Percentiles rank a stretch among this genome's conserved stretches.
Conservation (phyloP, 2,329 filamentous ascomycete genomes). For the Neofusicoccum cordaticola region DNA sequence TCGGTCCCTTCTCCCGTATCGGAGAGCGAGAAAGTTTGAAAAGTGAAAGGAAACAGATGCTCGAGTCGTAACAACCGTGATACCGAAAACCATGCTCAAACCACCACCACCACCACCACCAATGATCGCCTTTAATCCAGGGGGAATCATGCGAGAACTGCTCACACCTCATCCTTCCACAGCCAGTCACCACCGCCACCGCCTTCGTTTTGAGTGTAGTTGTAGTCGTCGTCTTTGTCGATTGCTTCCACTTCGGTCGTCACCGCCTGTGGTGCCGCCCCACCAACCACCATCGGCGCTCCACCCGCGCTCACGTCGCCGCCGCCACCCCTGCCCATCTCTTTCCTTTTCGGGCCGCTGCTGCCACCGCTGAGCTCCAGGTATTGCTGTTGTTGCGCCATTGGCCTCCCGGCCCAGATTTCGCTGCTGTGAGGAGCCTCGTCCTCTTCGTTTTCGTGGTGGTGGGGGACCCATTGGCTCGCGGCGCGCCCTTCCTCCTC, state of each 20-base stretch:
- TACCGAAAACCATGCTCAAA: neutral
- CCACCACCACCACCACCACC: neutral
- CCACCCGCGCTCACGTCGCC: neutral
- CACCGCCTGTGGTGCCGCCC: neutral
- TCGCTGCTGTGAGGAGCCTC: neutral
- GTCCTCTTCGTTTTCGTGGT: neutral
- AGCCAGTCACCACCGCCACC: neutral
- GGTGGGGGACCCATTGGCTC: too few species aligned
- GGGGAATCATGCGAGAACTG: neutral
- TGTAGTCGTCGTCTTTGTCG: neutral
- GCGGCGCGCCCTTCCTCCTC: too few species aligned
- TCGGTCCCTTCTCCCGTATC: neutral
- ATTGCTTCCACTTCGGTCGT: neutral
- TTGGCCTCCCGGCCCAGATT: too few species aligned
- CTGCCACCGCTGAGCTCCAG: neutral
- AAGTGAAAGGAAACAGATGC: neutral
- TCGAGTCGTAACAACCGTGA: slow-evolving; percentile 2
- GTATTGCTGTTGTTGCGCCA: neutral
- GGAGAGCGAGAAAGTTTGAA: neutral
- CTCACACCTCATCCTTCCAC: slow-evolving; percentile 8
- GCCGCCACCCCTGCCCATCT: slow-evolving; percentile 1
- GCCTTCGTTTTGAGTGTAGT: neutral
- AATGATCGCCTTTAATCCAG: neutral
- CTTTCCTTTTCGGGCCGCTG: neutral
- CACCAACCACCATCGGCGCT: neutral